Base-by-base conservation (phyloP, 2,329 filamentous ascomycete species). In the Aspergillus fumigatiaffinis region DNA sequence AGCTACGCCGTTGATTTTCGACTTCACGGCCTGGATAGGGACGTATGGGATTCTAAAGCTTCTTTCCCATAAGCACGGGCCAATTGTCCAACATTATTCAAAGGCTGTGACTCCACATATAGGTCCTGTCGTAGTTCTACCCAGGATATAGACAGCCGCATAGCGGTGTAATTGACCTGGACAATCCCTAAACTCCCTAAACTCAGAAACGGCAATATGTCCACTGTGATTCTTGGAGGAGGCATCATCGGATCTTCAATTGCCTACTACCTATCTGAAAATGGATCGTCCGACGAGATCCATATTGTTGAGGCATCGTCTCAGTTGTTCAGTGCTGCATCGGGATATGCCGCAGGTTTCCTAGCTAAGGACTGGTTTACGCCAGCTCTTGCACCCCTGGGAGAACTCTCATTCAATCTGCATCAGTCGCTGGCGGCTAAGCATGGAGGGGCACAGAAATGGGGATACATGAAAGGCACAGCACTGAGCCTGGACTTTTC, bases 331-430 rank as follows among this genome's bases (percentile, higher is more conserved):
- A 81, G 84, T 10, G 90, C 87, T 29, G 89, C 90, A 0, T 92
- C 88, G 2, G 89, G 90, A 1, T 86, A 84, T 62, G 88, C 89
- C 0, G 90, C 82, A 20, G 89, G 90, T 0, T 93, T 92, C 66
- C 68, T 92, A 8, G 89, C 89, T 0, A 80, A 79, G 35, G 87
- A 92, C 70, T 92, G 89, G 88, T 90, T 89, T 65, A 78, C 79
- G 0, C 76, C 83, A 0, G 76, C 80, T 1, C 75, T 84, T 5
- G 78, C 83, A 0, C 76, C 80, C 0, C 78, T 92, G 1, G 89
- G 85, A 7, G 80, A 79, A 0, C 77, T 92, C 12, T 90, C 87
- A 44, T 93, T 89, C 67, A 80, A 81, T 4, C 80, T 91, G 53
- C 90, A 93, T 72, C 78, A 79, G 60, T 74, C 81, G 47, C 80